Evolutionary conservation across 345 rosid species (phyloP).

Genomic region (Eucalyptus brandiana): DNA sequence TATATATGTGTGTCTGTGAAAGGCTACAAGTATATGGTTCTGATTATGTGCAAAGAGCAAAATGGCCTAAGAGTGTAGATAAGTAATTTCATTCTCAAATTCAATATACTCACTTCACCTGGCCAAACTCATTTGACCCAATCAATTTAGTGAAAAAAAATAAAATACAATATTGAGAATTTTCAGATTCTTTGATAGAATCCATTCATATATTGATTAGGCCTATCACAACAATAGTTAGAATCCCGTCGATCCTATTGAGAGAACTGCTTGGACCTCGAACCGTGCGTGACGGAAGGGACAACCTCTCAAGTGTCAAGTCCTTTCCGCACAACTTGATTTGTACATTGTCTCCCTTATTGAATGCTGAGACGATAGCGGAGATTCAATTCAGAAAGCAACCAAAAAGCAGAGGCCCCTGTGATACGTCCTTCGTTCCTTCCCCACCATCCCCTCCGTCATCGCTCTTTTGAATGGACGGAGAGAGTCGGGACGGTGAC

Average conservation of each 20-base stretch:
- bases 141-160: too few relatives aligned
- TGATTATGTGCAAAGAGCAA: too few relatives aligned
- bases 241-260: neutral
- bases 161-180: too few relatives aligned
- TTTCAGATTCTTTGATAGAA: neutral
- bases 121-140: neutral
- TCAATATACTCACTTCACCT: neutral
- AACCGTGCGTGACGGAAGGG: neutral
- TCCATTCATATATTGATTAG: too few relatives aligned
- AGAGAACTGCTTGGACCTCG: neutral
- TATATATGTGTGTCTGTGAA: too few relatives aligned
- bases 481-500: too few relatives aligned
- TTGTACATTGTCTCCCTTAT: neutral
- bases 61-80: neutral
- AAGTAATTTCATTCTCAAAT: neutral
- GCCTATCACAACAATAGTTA: too few relatives aligned
- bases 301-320: neutral
- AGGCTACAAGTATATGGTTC: too few relatives aligned
- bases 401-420: neutral
- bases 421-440: neutral
- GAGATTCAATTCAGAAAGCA: neutral
- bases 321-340: neutral
- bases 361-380: neutral
- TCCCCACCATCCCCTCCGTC: neutral
- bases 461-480: too few relatives aligned